phyloP scores from a whole-genome alignment of 345 rosid genomes.

The sweet orange (Citrus sinensis) region DNA sequence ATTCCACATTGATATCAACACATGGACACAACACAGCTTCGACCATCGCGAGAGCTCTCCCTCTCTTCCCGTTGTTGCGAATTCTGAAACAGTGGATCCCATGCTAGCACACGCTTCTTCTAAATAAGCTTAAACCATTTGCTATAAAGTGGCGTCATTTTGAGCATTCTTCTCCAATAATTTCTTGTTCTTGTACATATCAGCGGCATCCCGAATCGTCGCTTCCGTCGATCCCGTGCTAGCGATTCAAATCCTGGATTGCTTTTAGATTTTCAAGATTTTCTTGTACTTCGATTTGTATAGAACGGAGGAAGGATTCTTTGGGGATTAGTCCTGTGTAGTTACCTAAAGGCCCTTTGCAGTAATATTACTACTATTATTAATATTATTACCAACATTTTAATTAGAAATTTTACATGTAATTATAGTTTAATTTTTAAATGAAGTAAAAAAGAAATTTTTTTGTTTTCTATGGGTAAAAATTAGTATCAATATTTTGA shows the following conservation, averaged over 20 bases:
- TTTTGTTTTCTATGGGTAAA: no score
- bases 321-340: no score
- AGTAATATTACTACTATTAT: no score
- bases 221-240: slow-evolving; percentile 41
- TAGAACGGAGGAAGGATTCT: slow-evolving; percentile 26
- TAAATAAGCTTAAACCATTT: slow-evolving; percentile 30
- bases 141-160: slow-evolving; percentile 33
- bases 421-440: no score
- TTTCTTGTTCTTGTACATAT: slow-evolving; percentile 10
- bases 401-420: no score
- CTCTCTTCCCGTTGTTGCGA: slow-evolving; percentile 1
- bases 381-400: no score
- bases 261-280: slow-evolving; percentile 44
- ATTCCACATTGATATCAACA: not conserved
- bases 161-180: slow-evolving; percentile 32
- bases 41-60: no score
- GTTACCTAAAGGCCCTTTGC: no score
- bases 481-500: no score
- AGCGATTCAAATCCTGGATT: slow-evolving; percentile 28
- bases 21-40: not conserved
- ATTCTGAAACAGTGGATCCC: slow-evolving; percentile 39
- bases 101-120: slow-evolving; percentile 35
- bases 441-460: no score
- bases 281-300: slow-evolving; percentile 29
- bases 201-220: slow-evolving; percentile 31